Percentiles rank a stretch among this genome's conserved stretches.
phyloP scores from a whole-genome alignment of 768 basidiomycete species.

The Rossbeevera mucosa region DNA sequence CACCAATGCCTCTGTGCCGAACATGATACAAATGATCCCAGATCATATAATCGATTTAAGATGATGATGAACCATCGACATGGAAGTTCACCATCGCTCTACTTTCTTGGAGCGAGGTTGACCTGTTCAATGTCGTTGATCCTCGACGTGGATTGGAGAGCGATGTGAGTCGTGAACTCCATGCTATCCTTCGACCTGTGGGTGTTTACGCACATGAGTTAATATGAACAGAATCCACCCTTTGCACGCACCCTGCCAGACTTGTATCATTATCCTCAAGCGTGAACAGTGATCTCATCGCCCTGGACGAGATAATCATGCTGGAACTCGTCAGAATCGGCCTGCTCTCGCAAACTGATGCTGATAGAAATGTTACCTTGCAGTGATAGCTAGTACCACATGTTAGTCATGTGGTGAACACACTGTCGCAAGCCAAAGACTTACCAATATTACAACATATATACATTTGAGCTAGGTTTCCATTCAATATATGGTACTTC shows the following conservation, averaged over 20 bases:
- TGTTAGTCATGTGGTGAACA: constrained; percentile 1
- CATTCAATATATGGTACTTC: not conserved
- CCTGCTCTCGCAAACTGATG: too few species aligned
- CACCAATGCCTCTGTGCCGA: not conserved
- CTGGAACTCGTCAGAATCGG: constrained; percentile 4
- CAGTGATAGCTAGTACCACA: constrained; percentile 1
- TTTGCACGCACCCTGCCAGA: constrained; percentile 7
- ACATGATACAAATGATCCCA: not conserved
- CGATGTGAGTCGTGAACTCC: constrained; percentile 12
- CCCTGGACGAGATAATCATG: constrained; percentile 10
- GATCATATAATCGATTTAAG: not conserved
- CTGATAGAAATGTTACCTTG: constrained; percentile 5
- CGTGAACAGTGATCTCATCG: constrained; percentile 7
- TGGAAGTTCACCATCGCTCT: not conserved
- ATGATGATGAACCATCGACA: not conserved
- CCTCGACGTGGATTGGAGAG: not conserved
- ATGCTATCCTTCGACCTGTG: not conserved
- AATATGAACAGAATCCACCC: not conserved
- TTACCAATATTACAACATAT: constrained; percentile 2
- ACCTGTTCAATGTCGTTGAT: not conserved
- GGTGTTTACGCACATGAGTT: constrained; percentile 7
- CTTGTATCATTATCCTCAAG: not conserved
- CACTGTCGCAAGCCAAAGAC: not conserved
- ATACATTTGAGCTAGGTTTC: not conserved
- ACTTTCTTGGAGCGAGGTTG: not conserved